Evolutionary conservation across 441 rosid genomes (phyloP), one percentile per base, ranked within the genome.

Genomic region (Populus hybrid): DNA sequence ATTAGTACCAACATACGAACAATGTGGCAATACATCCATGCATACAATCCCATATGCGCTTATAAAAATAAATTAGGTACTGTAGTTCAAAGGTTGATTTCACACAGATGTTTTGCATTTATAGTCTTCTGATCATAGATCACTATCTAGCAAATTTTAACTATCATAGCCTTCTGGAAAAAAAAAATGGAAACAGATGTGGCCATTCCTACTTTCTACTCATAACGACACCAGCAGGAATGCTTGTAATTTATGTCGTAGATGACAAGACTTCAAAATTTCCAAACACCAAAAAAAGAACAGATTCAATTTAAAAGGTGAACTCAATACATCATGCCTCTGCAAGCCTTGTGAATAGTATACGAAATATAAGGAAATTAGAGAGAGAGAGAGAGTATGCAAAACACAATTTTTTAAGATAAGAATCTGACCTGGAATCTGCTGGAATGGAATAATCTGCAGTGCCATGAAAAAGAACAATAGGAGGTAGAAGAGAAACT

Each of bases 401-500:
- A 24, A 53, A 26, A 61, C n/a, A 34, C 28, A 68, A 67, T 65
- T 23, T 35, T 26, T 23, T 5, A 11, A 24, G 59, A 78, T 67
- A 50, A 84, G 82, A 81, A 71, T 50, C 86, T 82, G 75, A 95
- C 99, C 99, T 95, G 79, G 95, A 87, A 79, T 94, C 94, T 35
- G 89, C 81, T 69, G 98, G 99, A 80, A 95, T 95, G 12, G 99
- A 94, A 85, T 91, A 92, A 88, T 95, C 98, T 75, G 84, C 97
- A 74, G 95, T 94, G 42, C 99, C 99, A 71, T 95, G 99, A 79
- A 94, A 95, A 78, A 95, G 88, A 80, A 89, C 42, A 70, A 91
- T 78, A 34, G 90, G 95, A 77, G 99, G 98, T 28, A 94, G 91
- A 70, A 91, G 93, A 76, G 91, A 26, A 82, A 89, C 82, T 11